Conservation (phyloP, 257 asterid genomes). For the Lithospermum erythrorhizon region DNA sequence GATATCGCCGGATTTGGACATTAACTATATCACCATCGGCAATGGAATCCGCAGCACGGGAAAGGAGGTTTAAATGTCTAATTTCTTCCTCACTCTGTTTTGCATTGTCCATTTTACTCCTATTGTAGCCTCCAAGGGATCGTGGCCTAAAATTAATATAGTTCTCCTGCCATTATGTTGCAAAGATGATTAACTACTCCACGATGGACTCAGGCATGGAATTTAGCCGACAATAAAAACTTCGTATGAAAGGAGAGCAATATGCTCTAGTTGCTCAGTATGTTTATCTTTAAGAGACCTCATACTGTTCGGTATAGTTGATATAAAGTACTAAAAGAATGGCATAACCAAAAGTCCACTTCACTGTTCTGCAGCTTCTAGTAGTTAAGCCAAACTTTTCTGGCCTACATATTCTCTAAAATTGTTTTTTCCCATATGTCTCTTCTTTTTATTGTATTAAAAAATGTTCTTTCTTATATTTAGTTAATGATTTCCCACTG, state of each 20-base stretch:
- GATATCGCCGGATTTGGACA: conserved; percentile 85
- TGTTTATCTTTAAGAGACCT: neutral
- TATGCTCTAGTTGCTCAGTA: neutral
- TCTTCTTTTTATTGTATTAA: neutral
- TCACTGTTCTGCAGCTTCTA: neutral
- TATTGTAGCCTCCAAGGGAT: conserved; percentile 62
- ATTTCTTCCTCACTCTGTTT: conserved; percentile 24
- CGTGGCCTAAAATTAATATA: conserved; percentile 85
- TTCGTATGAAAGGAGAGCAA: no score
- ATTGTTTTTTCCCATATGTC: neutral
- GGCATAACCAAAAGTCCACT: neutral
- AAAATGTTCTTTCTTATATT: neutral
- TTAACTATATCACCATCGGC: conserved; percentile 92
- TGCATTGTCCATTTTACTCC: neutral
- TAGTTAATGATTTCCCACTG: no score
- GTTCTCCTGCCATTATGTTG: conserved; percentile 65
- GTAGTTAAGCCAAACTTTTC: neutral
- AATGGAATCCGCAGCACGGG: conserved; percentile 91
- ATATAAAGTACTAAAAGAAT: neutral
- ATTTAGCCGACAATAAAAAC: neutral
- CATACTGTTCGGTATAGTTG: neutral
- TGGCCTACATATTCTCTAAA: neutral
- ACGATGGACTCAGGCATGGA: neutral
- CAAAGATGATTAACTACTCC: conserved; percentile 5
- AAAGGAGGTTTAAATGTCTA: conserved; percentile 64